These are phyloP conservation scores for Penicillium palitans DNA, from an alignment of 2,329 filamentous ascomycete genomes.

Conservation along the genomic window DNA sequence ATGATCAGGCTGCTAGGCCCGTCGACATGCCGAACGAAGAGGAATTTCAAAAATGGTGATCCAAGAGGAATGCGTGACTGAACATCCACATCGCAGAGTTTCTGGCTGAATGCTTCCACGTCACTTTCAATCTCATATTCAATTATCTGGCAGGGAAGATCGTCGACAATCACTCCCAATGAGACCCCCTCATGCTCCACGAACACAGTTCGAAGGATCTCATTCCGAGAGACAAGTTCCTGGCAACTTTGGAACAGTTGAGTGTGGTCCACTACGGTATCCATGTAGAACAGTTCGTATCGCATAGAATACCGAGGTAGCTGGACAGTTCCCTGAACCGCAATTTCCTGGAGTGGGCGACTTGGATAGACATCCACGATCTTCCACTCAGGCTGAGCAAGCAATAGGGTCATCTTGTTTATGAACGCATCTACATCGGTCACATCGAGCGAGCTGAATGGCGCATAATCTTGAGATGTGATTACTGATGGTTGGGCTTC, in stretches of 20 bases:
- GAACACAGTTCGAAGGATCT: conserved; percentile 63
- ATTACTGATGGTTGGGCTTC: background rate
- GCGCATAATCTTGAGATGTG: background rate
- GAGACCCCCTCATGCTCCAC: conserved; percentile 37
- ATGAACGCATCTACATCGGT: background rate
- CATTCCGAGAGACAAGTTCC: conserved; percentile 54
- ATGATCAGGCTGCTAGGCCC: conserved; percentile 40
- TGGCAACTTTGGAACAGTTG: conserved; percentile 53
- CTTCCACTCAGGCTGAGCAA: conserved; percentile 43
- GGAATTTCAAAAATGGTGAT: conserved; percentile 57
- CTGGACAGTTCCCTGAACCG: conserved; percentile 57
- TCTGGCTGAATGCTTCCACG: conserved; percentile 48
- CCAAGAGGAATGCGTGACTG: conserved; percentile 54
- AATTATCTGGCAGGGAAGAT: conserved; percentile 46
- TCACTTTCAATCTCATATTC: conserved; percentile 50
- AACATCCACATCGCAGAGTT: conserved; percentile 54
- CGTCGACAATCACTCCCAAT: conserved; percentile 10
- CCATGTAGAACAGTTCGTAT: conserved; percentile 63
- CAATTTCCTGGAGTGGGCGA: conserved; percentile 57
- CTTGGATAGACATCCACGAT: conserved; percentile 56
- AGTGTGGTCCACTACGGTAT: conserved; percentile 47
- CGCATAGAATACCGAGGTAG: conserved; percentile 60
- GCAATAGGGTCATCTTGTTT: conserved; percentile 3
- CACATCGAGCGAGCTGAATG: conserved; percentile 2
- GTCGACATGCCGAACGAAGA: conserved; percentile 41